phyloP scores from a whole-genome alignment of 2,329 filamentous ascomycete genomes.

The Colletotrichum aenigma region DNA sequence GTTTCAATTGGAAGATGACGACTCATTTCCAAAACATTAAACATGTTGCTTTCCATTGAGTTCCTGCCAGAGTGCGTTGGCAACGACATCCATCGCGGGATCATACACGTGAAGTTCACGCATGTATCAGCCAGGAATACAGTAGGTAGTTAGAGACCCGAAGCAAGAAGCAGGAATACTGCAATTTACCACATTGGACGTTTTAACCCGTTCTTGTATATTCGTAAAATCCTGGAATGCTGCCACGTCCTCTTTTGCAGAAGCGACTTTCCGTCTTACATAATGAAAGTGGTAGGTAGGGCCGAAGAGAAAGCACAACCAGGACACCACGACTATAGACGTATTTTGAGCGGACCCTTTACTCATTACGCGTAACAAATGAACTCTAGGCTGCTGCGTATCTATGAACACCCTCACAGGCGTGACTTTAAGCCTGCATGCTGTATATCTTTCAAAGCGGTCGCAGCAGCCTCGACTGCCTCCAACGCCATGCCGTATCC shows the following conservation, averaged over 20 bases:
- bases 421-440: background rate
- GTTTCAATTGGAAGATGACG: background rate
- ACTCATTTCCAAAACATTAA: background rate
- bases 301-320: background rate
- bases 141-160: background rate
- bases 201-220: background rate
- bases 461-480: conserved; percentile 31
- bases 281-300: background rate
- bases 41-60: background rate
- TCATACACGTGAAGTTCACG: background rate
- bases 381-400: background rate
- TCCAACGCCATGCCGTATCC: conserved; percentile 44
- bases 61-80: background rate
- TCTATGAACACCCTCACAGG: background rate
- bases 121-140: background rate
- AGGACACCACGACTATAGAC: background rate
- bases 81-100: background rate
- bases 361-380: background rate
- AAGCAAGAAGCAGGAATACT: background rate
- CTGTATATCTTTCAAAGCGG: conserved; percentile 20
- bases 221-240: background rate
- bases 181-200: background rate
- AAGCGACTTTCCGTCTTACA: background rate
- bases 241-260: background rate
- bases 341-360: background rate